Base-by-base conservation (phyloP, 139 green algal genomes). In the Pseudopediastrum boryanum region DNA sequence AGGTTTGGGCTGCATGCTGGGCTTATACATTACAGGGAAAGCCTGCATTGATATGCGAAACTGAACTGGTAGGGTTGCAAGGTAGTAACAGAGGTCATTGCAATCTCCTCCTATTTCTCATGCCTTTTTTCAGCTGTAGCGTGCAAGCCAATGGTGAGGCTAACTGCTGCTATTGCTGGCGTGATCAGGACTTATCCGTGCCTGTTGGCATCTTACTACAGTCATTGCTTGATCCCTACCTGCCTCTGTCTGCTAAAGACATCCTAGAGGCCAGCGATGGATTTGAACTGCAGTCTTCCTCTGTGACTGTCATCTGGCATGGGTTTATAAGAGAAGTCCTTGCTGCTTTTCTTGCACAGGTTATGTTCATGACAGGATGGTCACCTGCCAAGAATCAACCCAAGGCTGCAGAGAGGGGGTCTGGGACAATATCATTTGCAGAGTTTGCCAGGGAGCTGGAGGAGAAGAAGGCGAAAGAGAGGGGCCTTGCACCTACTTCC, bases 341-440 rank as follows among this genome's bases (percentile, higher is more conserved):
- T 69, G 61, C 59, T 42, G 61, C 61, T n/a, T 33, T 36, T 41
- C 35, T 36, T 35, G n/a, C 42, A 2, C 82, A 97, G 86, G 89
- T 95, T 4, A 93, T 97, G 5, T 97, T 93, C 80, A 91, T 97
- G 86, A 96, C 92, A 23, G 93, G 93, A 21, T 97, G 93, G 93
- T 78, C 90, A 0, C 92, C 93, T 29, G 54, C 89, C 35, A 62
- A 80, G 5, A 74, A 29, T 27, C 91, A 95, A 79, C 89, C 88
- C 41, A 81, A 86, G 52, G 56, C 93, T 2, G 77, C 86, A 2
- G 71, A 83, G 63, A 69, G 93, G 4, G 93, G 93, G 23, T 92
- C 87, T 0, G 92, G 89, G 13, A 95, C 88, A 2, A 78, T 91
- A 0, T 92, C 83, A 0, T 94, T 97, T 77, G 75, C 90, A 46